These are phyloP conservation scores for Boletus insuetus DNA, from an alignment of 768 basidiomycete species.

Conservation along the genomic window DNA sequence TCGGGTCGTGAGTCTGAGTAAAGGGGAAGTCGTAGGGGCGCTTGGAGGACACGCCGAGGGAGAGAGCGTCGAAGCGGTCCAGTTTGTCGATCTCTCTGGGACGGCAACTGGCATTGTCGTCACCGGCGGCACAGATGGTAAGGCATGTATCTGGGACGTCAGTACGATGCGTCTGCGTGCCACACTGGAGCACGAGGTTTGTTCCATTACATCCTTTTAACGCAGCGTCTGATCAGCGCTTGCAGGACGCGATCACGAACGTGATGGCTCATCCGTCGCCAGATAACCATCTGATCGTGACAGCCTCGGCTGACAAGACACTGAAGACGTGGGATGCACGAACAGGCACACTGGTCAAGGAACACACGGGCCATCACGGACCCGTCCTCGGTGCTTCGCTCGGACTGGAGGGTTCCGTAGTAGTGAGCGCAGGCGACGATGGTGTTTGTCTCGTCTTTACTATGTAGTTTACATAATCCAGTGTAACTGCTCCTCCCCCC, in stretches of 20 bases:
- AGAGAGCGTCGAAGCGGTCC: conserved; percentile 85
- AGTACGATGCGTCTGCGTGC: conserved; percentile 79
- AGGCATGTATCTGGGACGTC: conserved; percentile 93
- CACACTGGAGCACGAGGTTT: conserved; percentile 78
- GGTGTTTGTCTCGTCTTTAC: conserved; percentile 81
- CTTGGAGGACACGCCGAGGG: conserved; percentile 83
- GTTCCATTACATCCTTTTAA: conserved; percentile 18
- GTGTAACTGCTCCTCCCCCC: neutral
- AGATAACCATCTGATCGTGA: conserved; percentile 73
- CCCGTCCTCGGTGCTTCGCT: conserved; percentile 75
- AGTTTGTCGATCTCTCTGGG: conserved; percentile 74
- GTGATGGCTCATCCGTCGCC: conserved; percentile 74
- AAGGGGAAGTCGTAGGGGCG: conserved; percentile 76
- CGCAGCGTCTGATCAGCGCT: conserved; percentile 2
- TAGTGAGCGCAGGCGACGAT: conserved; percentile 91
- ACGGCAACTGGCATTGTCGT: conserved; percentile 58
- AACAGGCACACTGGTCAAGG: conserved; percentile 71
- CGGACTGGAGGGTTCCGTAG: conserved; percentile 63
- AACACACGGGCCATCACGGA: conserved; percentile 80
- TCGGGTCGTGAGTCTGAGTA: conserved; percentile 81
- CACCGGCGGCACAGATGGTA: conserved; percentile 91
- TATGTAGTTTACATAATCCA: conserved; percentile 33
- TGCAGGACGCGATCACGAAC: conserved; percentile 83
- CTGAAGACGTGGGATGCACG: conserved; percentile 93
- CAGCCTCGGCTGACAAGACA: conserved; percentile 83